Conservation (phyloP, 768 basidiomycete genomes). For the Phallus indusiatus region DNA sequence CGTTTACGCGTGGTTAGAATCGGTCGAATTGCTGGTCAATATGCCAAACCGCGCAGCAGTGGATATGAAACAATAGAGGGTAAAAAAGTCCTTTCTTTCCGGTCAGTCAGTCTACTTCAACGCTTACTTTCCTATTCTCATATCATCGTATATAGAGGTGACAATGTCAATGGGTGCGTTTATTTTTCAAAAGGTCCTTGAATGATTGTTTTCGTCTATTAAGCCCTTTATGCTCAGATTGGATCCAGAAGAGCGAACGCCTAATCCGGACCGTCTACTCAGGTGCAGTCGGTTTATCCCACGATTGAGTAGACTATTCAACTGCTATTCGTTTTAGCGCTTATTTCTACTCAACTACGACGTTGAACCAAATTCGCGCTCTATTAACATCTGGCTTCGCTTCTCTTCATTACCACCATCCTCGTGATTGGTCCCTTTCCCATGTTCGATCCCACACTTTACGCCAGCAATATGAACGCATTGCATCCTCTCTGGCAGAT, state of each 20-base stretch:
- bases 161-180: conserved; percentile 84
- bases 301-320: background rate
- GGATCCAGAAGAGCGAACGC: conserved; percentile 67
- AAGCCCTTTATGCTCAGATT: conserved; percentile 31
- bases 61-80: conserved; percentile 69
- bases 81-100: conserved; percentile 74
- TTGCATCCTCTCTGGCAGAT: conserved; percentile 77
- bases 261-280: conserved; percentile 84
- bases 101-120: conserved; percentile 35
- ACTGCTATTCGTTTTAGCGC: conserved; percentile 41
- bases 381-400: conserved; percentile 91
- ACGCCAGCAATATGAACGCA: conserved; percentile 74
- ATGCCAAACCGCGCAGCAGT: conserved; percentile 89
- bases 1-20: conserved; percentile 87
- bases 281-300: conserved; percentile 33
- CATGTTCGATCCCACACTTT: conserved; percentile 84
- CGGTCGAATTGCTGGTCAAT: conserved; percentile 92
- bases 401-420: conserved; percentile 62
- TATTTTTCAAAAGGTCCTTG: background rate
- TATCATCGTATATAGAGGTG: conserved; percentile 51
- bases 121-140: background rate
- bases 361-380: conserved; percentile 84
- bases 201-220: conserved; percentile 9
- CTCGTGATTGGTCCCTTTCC: conserved; percentile 82
- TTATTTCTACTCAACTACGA: conserved; percentile 93